Base-by-base conservation (phyloP, 306 rosid species). In the Hippophae rhamnoides region DNA sequence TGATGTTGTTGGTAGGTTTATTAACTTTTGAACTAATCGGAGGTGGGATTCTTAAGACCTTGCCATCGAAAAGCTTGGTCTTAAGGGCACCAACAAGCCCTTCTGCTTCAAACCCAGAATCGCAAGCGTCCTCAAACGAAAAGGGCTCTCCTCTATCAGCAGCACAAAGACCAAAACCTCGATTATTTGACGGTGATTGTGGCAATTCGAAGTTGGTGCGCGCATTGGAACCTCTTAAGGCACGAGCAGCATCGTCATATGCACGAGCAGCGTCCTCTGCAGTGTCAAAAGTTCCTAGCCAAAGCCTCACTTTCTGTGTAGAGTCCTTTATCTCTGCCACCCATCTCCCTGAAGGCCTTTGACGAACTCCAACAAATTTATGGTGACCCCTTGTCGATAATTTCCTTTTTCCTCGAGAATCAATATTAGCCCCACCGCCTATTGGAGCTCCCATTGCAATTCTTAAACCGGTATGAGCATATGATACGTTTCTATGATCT, bases 271-370 rank as follows among this genome's bases (percentile, higher is more conserved):
- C 57, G 0, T 54, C 57, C 25, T 54, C 57, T 7, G 57, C 42
- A 23, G 58, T 54, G 58, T 54, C 58, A 41, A 54, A 54, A 6
- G 58, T 54, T 8, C 58, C 58, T 5, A 54, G 58, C 58, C 58
- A 54, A 54, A 54, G 58, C 58, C 58, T 54, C 9, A 54, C 58
- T 18, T 54, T 54, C 6, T 54, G 58, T 12, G 27, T 9, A 23
- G 58, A 54, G 58, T 54, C 58, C 58, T 54, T 54, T 3, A 54
- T 54, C 58, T 54, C 58, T 11, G 58, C 58, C 13, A 54, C 58
- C 58, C 58, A 54, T 54, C 58, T 25, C 10, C 58, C 58, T 11
- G 58, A 54, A 7, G 58, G 58, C 14, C 58, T 54, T 41, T 54
- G 58, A 25, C 58, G 58, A 54, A 54, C 58, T 54, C 58, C 58